These are phyloP conservation scores for Dictyophora rubrovolvata DNA, from an alignment of 768 basidiomycete species.

Conservation along the genomic window DNA sequence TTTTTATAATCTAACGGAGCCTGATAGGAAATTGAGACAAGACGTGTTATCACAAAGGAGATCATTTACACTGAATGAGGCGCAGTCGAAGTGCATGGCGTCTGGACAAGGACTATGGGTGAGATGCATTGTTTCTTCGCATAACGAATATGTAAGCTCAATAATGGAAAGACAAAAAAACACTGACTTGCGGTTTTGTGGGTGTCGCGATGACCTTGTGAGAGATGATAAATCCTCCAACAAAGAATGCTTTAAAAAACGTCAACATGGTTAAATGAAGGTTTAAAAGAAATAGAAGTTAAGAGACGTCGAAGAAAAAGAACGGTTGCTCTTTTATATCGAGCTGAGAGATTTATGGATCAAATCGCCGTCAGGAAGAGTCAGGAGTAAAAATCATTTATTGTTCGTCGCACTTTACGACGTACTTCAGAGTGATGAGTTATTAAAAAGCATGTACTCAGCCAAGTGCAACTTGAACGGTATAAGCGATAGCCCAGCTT, in stretches of 20 bases:
- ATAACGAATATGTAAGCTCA: neutral
- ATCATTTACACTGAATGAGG: neutral
- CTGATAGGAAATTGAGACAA: neutral
- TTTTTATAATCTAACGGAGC: neutral
- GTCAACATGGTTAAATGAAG: neutral
- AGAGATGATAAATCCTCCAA: neutral
- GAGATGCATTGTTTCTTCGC: neutral
- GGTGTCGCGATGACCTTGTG: neutral
- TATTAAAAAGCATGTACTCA: too few species aligned
- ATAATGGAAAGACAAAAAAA: neutral
- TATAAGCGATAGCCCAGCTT: too few species aligned
- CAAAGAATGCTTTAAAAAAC: neutral
- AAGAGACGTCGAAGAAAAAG: neutral
- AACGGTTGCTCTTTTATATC: too few species aligned
- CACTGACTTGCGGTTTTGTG: neutral
- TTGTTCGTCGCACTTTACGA: too few species aligned
- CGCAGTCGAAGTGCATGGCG: neutral
- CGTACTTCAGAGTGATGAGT: too few species aligned
- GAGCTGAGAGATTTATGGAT: too few species aligned
- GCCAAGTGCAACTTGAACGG: too few species aligned
- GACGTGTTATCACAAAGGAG: neutral
- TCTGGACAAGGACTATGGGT: neutral
- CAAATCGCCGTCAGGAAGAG: too few species aligned
- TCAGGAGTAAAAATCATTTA: too few species aligned
- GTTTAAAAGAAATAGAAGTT: neutral